Evolutionary conservation across 768 basidiomycete genomes (phyloP).

Genomic region (Tricholoma saponaceum): DNA sequence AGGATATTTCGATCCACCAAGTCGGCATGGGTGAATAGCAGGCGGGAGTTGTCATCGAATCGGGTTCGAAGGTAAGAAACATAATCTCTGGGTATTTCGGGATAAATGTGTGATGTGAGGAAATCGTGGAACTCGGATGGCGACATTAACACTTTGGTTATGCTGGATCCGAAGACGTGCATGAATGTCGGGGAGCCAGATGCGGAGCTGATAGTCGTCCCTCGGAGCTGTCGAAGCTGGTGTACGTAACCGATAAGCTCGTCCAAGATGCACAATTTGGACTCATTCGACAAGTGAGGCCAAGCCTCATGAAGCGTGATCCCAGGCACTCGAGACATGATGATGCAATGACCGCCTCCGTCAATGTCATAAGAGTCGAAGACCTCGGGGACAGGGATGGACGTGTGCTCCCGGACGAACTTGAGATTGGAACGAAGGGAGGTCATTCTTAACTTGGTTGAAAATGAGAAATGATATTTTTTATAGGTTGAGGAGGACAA

Average conservation of each 20-base stretch:
- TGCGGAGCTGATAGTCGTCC: background rate
- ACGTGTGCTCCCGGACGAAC: background rate
- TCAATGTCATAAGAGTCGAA: background rate
- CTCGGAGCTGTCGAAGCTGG: background rate
- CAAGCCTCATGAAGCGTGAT: background rate
- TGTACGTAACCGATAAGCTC: background rate
- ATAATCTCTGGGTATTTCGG: background rate
- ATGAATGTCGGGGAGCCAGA: background rate
- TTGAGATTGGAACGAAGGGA: background rate
- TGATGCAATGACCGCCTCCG: background rate
- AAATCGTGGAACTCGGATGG: background rate
- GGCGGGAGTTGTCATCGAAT: background rate
- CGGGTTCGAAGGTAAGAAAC: background rate
- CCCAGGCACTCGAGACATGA: background rate
- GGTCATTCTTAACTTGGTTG: background rate
- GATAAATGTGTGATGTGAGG: background rate
- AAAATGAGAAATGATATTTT: background rate
- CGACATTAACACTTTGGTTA: background rate
- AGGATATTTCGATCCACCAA: conserved; percentile 1
- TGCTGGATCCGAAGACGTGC: background rate
- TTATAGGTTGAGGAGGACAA: background rate
- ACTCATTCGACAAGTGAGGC: background rate
- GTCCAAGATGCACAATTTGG: background rate
- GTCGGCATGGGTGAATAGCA: conserved; percentile 3
- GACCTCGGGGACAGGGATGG: background rate